phyloP scores from a whole-genome alignment of 441 rosid species.

The Croton laevigatus region DNA sequence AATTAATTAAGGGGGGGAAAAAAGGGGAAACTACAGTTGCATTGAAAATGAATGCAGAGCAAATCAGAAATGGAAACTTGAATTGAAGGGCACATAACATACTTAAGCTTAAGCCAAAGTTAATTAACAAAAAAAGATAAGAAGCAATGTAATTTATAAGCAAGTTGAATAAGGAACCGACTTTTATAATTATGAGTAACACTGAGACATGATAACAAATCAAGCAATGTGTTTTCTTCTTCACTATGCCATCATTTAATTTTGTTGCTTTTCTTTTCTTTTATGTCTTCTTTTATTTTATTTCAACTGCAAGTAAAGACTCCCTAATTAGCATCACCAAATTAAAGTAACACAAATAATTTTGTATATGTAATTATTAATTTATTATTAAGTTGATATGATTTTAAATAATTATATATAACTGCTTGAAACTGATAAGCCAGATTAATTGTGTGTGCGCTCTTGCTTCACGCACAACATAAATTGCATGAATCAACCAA shows the following conservation, averaged over 20 bases:
- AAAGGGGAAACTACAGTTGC: not conserved
- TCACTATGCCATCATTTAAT: not conserved
- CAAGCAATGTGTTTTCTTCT: not conserved
- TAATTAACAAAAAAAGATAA: not conserved
- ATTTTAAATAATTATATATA: no score
- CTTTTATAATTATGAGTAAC: constrained; percentile 1
- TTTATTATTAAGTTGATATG: no score
- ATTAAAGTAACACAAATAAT: no score
- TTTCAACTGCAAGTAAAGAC: not conserved
- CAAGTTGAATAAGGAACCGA: not conserved
- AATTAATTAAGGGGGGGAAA: not conserved
- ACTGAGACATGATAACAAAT: not conserved
- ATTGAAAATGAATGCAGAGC: not conserved
- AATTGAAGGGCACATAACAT: not conserved
- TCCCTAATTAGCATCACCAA: not conserved
- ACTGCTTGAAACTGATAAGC: not conserved
- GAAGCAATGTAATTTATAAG: constrained; percentile 10
- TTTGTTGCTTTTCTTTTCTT: not conserved
- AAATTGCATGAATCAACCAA: not conserved
- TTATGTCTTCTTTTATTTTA: not conserved
- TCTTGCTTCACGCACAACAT: not conserved
- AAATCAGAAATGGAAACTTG: not conserved
- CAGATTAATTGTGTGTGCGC: not conserved
- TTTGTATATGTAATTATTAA: not conserved
- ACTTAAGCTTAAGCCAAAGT: not conserved